Conservation (phyloP, 148 eudicot genomes). For the Rhododendron henanense region DNA sequence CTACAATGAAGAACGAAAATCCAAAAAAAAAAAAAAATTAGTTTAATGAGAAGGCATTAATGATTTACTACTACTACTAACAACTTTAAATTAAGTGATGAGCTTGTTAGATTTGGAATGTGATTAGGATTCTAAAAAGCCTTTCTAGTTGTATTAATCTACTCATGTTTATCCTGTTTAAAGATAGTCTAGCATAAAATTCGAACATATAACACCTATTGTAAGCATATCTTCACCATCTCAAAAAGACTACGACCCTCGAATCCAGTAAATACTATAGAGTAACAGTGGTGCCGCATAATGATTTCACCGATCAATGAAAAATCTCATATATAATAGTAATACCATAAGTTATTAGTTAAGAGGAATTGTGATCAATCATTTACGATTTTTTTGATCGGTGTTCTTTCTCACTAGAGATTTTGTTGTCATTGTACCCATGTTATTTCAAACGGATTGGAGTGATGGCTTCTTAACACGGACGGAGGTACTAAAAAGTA, state of each 20-base stretch:
- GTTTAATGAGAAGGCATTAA: background rate
- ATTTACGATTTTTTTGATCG: too few species aligned
- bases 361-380: too few species aligned
- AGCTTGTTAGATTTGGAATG: background rate
- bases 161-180: background rate
- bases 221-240: too few species aligned
- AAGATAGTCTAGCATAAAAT: background rate
- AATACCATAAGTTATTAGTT: background rate
- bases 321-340: background rate
- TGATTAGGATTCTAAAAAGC: background rate
- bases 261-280: too few species aligned
- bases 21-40: background rate
- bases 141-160: background rate
- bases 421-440: background rate
- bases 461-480: background rate
- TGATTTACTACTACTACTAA: background rate
- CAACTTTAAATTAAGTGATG: background rate
- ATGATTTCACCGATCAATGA: too few species aligned
- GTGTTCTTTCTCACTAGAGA: too few species aligned
- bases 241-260: background rate
- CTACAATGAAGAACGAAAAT: background rate
- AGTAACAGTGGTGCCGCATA: background rate
- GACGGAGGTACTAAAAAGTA: too few species aligned
- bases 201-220: too few species aligned
- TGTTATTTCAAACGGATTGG: background rate